Conservation (phyloP, 2,329 filamentous ascomycete genomes). For the Paraphaeosphaeria minitans region DNA sequence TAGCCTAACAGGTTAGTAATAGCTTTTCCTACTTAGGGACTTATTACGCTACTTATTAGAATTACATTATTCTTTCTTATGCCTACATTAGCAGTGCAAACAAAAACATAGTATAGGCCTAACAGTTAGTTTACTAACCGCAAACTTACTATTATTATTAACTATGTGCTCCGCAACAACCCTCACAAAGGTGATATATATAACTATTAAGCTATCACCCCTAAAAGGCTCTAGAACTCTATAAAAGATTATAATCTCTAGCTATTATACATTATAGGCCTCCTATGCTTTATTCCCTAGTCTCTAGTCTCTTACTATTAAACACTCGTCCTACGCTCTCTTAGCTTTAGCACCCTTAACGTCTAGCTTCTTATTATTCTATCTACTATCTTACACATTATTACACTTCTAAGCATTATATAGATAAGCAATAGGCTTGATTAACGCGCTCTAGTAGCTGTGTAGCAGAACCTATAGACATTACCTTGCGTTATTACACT, state of each 20-base stretch:
- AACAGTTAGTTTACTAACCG: constrained; percentile 68
- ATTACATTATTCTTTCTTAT: constrained; percentile 32
- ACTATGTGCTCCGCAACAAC: constrained; percentile 61
- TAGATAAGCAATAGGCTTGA: constrained; percentile 52
- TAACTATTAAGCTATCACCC: constrained; percentile 56
- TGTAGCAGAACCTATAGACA: constrained; percentile 58
- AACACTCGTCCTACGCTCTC: constrained; percentile 22
- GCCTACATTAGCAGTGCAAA: constrained; percentile 56
- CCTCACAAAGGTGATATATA: constrained; percentile 61
- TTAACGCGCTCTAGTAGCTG: constrained; percentile 52
- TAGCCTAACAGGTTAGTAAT: constrained; percentile 55
- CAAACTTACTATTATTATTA: constrained; percentile 70
- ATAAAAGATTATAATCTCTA: constrained; percentile 30
- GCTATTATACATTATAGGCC: constrained; percentile 33
- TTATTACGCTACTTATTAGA: constrained; percentile 18
- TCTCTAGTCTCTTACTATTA: constrained; percentile 25
- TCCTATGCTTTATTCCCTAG: constrained; percentile 28
- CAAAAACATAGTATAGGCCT: constrained; percentile 52
- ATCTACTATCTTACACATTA: constrained; percentile 14
- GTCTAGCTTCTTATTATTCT: constrained; percentile 66
- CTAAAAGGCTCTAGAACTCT: constrained; percentile 1
- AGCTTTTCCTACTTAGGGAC: constrained; percentile 29
- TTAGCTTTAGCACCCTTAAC: constrained; percentile 41
- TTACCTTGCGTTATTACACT: constrained; percentile 62
- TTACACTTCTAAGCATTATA: constrained; percentile 48